These are phyloP conservation scores for Hamiltosporidium tvaerminnensis DNA, from an alignment of 371 early-diverging fungal species.

Conservation along the genomic window DNA sequence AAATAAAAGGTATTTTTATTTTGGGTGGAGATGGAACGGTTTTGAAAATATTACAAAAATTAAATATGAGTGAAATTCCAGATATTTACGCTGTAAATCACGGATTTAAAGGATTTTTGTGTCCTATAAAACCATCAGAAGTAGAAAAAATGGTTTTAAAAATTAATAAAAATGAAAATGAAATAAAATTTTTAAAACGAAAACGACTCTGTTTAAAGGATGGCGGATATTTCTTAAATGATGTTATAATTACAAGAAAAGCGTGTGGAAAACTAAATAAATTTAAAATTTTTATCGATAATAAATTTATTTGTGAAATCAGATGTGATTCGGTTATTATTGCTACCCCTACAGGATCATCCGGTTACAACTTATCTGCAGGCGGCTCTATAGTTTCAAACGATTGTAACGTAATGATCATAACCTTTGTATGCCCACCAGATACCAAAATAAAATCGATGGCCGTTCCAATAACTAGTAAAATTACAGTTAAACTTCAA, in stretches of 20 bases:
- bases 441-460: neutral
- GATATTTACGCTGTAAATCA: conserved; percentile 31
- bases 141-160: neutral
- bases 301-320: conserved; percentile 4
- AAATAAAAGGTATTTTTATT: conserved; percentile 14
- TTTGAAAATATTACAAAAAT: conserved; percentile 6
- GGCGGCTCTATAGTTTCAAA: conserved; percentile 25
- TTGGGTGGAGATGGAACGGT: conserved; percentile 44
- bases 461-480: too few relatives aligned
- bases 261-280: conserved; percentile 15
- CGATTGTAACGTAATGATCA: conserved; percentile 9
- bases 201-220: conserved; percentile 17
- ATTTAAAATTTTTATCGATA: conserved; percentile 23
- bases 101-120: conserved; percentile 28
- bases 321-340: conserved; percentile 40
- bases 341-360: conserved; percentile 32
- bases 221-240: conserved; percentile 30
- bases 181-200: conserved; percentile 1
- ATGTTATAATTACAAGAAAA: conserved; percentile 23
- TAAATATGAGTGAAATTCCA: conserved; percentile 12
- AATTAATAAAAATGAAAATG: neutral
- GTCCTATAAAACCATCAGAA: conserved; percentile 14
- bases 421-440: neutral
- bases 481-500: too few relatives aligned
- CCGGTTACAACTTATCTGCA: conserved; percentile 42